These are phyloP conservation scores for Fraxinus anomala DNA, from an alignment of 257 asterid species.

Conservation along the genomic window DNA sequence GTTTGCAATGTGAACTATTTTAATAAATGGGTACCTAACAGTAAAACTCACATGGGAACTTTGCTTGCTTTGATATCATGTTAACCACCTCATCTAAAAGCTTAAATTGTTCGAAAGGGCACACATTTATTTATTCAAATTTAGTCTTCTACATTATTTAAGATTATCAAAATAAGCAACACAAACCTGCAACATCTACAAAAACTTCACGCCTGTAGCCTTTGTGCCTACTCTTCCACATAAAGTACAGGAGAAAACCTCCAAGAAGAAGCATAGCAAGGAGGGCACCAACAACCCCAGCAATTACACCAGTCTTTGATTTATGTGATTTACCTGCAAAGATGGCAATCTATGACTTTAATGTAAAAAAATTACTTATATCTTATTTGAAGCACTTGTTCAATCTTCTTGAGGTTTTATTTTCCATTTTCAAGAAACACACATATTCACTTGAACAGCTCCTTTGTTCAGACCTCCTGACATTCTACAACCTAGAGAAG, in stretches of 20 bases:
- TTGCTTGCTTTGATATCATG: neutral
- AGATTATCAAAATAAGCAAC: neutral
- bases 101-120: neutral
- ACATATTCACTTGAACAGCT: neutral
- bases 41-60: neutral
- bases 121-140: neutral
- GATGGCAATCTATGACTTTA: slow-evolving; percentile 1
- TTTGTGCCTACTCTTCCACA: slow-evolving; percentile 61
- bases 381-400: neutral
- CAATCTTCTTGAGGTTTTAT: neutral
- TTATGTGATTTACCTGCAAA: slow-evolving; percentile 64
- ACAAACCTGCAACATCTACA: slow-evolving; percentile 86
- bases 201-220: slow-evolving; percentile 70
- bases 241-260: slow-evolving; percentile 48
- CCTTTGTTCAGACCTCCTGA: neutral
- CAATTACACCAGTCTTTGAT: slow-evolving; percentile 60
- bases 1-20: neutral
- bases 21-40: neutral
- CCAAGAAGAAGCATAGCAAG: slow-evolving; percentile 65
- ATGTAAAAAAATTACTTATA: neutral
- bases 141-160: neutral
- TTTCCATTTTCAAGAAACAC: slow-evolving; percentile 2
- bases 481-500: neutral
- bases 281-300: slow-evolving; percentile 59
- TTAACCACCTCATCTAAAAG: neutral